These are phyloP conservation scores for Pseudogymnoascus sp. DNA, from an alignment of 2,329 filamentous ascomycete species.

Conservation along the genomic window DNA sequence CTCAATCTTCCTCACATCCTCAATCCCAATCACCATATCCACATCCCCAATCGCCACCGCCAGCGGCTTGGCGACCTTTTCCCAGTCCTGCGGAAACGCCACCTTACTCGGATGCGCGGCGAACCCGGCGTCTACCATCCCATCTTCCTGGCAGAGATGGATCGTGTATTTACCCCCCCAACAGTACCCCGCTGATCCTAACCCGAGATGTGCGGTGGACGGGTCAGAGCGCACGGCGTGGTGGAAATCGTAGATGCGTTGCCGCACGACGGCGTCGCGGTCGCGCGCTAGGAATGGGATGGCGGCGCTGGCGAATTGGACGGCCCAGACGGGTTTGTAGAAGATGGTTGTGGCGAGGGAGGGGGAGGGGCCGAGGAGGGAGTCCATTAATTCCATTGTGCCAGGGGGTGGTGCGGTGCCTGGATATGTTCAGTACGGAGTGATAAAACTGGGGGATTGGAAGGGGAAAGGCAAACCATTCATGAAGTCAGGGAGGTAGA, in stretches of 20 bases:
- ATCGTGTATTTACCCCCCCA: constrained; percentile 52
- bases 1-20: constrained; percentile 23
- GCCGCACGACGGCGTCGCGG: not conserved
- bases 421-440: not conserved
- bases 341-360: not conserved
- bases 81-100: not conserved
- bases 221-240: not conserved
- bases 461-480: constrained; percentile 27
- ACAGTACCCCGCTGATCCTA: constrained; percentile 41
- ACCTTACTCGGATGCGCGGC: not conserved
- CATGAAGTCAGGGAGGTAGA: constrained; percentile 45
- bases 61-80: constrained; percentile 35
- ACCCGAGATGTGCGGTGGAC: not conserved
- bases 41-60: constrained; percentile 41
- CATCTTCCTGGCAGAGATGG: constrained; percentile 35
- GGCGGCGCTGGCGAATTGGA: not conserved
- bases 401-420: not conserved
- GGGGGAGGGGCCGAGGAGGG: not conserved
- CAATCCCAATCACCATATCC: constrained; percentile 35
- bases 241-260: not conserved
- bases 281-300: not conserved
- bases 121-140: not conserved
- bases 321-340: not conserved
- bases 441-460: not conserved
- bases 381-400: not conserved